These are phyloP conservation scores for Candida morakotiae DNA, from an alignment of 805 yeast genomes.

Conservation along the genomic window DNA sequence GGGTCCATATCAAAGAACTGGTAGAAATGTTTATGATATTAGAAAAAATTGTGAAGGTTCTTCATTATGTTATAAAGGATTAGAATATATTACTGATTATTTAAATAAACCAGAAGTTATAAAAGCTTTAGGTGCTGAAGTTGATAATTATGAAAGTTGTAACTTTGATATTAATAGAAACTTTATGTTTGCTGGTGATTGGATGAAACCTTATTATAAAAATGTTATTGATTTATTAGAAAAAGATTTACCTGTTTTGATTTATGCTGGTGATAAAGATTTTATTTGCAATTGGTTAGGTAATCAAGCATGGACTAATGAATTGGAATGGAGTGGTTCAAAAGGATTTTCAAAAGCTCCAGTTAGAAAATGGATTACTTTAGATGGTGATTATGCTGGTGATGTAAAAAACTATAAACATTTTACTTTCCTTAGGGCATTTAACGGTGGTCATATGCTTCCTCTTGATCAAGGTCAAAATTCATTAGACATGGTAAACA, in stretches of 20 bases:
- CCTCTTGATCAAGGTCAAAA: constrained; percentile 84
- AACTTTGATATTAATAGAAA: constrained; percentile 73
- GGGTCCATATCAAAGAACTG: constrained; percentile 80
- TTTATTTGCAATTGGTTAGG: constrained; percentile 93
- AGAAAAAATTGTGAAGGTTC: constrained; percentile 70
- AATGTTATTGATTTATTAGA: constrained; percentile 64
- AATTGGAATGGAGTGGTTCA: constrained; percentile 59
- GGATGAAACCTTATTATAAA: constrained; percentile 75
- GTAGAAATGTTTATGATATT: constrained; percentile 88
- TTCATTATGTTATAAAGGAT: constrained; percentile 72
- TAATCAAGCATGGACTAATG: constrained; percentile 76
- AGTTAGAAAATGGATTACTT: constrained; percentile 41
- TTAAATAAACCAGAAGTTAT: constrained; percentile 74
- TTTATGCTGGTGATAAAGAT: constrained; percentile 94
- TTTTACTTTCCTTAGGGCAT: constrained; percentile 79
- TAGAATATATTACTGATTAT: constrained; percentile 71
- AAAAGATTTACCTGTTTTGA: constrained; percentile 68
- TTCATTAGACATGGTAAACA: constrained; percentile 75
- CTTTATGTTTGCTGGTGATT: constrained; percentile 84
- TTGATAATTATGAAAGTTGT: constrained; percentile 70
- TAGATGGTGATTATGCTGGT: constrained; percentile 48
- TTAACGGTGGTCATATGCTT: constrained; percentile 94
- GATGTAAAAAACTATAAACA: constrained; percentile 68
- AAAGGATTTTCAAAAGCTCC: constrained; percentile 42
- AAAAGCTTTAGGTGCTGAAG: constrained; percentile 87